Evolutionary conservation across 768 basidiomycete species (phyloP), one percentile per base, ranked within the genome.

Genomic region (Auriscalpium orientale): DNA sequence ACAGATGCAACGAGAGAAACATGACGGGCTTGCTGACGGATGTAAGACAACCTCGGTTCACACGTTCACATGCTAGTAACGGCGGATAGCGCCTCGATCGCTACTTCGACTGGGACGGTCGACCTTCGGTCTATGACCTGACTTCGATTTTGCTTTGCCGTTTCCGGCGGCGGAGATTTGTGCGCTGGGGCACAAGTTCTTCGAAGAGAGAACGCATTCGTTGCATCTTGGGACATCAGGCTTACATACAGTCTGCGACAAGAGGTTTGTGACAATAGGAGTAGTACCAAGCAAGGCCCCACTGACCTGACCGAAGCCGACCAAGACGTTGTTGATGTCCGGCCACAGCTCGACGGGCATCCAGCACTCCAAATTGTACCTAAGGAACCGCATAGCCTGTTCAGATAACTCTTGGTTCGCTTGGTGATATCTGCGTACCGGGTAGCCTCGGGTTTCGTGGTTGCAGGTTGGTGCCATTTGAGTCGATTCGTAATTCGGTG

Each of bases 401-500:
- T 5, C 28, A 28, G 28, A 28, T 28, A 7, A 4, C 28, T 28
- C 28, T 28, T 28, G 28, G 7, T 28, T 28, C 7, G 28, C 7
- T 28, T 28, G 28, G 28, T 28, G 5, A 5, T 28, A 28, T 28
- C 0, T 28, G 28, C 28, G 28, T 28, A 28, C 87, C 95, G 74
- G 0, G 95, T 98, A 64, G 89, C 83, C 65, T 99, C 95, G 0
- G 95, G 90, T 2, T 75, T 87, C 65, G 85, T 89, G 1, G 94
- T 95, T 5, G 82, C 83, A 3, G 80, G 83, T 57, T 82, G 80
- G 69, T 98, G 95, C 95, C 95, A 99, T 45, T 89, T 85, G 1
- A 99, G 70, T 15, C 93, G 77, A 63, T 98, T 95, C 33, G 94
- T 94, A 53, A 98, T 98, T 6, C 95, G 76, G 62, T 98, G 94